phyloP scores from a whole-genome alignment of 148 eudicot species.

The Amaranthus palmeri region DNA sequence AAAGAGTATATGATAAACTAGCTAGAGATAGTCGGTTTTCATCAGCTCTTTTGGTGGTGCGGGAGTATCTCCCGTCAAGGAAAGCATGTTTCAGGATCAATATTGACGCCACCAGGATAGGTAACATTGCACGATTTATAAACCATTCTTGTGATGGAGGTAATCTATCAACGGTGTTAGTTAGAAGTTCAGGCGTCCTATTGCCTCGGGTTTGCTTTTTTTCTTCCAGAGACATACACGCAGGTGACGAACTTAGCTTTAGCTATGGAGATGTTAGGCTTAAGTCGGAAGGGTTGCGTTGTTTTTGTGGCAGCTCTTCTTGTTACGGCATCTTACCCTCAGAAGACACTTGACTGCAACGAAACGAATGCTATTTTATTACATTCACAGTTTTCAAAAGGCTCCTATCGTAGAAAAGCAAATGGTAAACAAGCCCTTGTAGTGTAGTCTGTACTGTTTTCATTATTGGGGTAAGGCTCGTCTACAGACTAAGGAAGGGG shows the following conservation, averaged over 20 bases:
- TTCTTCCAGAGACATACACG: constrained; percentile 54
- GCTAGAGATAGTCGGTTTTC: constrained; percentile 35
- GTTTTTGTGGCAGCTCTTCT: constrained; percentile 62
- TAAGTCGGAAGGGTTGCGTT: constrained; percentile 45
- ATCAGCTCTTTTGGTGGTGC: constrained; percentile 74
- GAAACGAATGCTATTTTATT: not conserved
- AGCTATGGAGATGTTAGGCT: constrained; percentile 69
- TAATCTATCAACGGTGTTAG: constrained; percentile 50
- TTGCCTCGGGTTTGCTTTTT: constrained; percentile 78
- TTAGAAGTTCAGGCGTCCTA: constrained; percentile 65
- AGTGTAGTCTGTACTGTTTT: too few relatives aligned
- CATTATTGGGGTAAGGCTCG: too few relatives aligned
- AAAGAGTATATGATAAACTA: constrained; percentile 55
- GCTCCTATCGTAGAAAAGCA: too few relatives aligned
- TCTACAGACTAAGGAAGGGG: too few relatives aligned
- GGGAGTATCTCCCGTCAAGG: constrained; percentile 81
- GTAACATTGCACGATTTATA: constrained; percentile 71
- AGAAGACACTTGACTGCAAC: constrained; percentile 49
- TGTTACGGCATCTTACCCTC: constrained; percentile 82
- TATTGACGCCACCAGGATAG: constrained; percentile 74
- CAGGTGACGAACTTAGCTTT: constrained; percentile 70
- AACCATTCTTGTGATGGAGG: constrained; percentile 97
- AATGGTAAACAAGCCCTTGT: too few relatives aligned
- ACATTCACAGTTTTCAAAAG: not conserved
- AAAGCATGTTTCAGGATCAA: constrained; percentile 85